phyloP scores from a whole-genome alignment of 2,329 filamentous ascomycete species.

The Paecilomyces sp. region DNA sequence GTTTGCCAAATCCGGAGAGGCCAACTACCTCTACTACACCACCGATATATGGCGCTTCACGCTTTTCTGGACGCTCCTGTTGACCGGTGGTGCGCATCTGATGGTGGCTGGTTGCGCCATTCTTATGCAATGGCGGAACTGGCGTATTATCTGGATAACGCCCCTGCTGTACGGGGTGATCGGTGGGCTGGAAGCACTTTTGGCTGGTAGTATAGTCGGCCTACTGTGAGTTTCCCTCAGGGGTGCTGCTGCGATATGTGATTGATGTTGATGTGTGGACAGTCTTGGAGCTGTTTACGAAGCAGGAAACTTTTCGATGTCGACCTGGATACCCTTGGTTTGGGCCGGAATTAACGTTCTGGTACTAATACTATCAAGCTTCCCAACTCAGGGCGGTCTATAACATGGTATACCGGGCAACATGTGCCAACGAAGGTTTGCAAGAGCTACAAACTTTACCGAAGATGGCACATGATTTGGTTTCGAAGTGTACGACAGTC shows the following conservation, averaged over 20 bases:
- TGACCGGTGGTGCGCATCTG: conserved; percentile 69
- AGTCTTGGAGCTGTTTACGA: conserved; percentile 75
- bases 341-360: conserved; percentile 83
- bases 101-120: conserved; percentile 65
- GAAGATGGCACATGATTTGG: too few relatives aligned
- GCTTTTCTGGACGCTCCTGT: conserved; percentile 74
- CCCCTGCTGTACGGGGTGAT: conserved; percentile 64
- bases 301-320: conserved; percentile 80
- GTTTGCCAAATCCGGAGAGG: conserved; percentile 48
- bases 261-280: background rate
- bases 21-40: conserved; percentile 64
- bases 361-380: conserved; percentile 76
- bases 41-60: conserved; percentile 82
- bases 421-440: background rate
- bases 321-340: conserved; percentile 85
- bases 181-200: conserved; percentile 66
- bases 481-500: background rate
- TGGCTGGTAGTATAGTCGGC: conserved; percentile 76
- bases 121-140: conserved; percentile 55
- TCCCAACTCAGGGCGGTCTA: conserved; percentile 84
- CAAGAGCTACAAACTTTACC: background rate
- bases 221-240: conserved; percentile 55
- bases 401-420: conserved; percentile 34
- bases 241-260: background rate
- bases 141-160: conserved; percentile 57